Percentiles rank a stretch among this genome's conserved stretches.
Evolutionary conservation across 2,329 filamentous ascomycete genomes (phyloP).

Genomic region (Dothideomycetes sp.): DNA sequence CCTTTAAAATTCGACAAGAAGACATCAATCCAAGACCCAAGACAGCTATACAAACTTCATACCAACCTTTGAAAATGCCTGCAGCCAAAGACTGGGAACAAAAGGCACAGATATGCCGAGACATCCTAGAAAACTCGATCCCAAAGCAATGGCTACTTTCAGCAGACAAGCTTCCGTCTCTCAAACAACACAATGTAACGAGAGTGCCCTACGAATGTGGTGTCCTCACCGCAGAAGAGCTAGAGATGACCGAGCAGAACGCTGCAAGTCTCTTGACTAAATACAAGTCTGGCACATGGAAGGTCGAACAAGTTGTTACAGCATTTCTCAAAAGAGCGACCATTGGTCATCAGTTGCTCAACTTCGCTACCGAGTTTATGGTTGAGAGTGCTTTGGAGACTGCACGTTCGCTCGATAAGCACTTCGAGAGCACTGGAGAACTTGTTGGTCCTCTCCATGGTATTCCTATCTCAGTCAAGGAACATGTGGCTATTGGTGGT

Average conservation of each 20-base stretch:
- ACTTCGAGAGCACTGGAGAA: slow-evolving; percentile 27
- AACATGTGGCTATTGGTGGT: slow-evolving; percentile 16
- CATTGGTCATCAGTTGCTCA: slow-evolving; percentile 44
- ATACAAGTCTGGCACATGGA: slow-evolving; percentile 37
- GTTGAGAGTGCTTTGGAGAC: slow-evolving; percentile 29
- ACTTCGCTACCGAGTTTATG: slow-evolving; percentile 38
- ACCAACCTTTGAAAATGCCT: background rate
- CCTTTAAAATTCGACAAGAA: too few species aligned
- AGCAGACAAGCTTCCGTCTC: slow-evolving; percentile 42
- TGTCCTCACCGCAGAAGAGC: slow-evolving; percentile 47
- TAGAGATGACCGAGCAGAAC: slow-evolving; percentile 40
- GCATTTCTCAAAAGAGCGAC: slow-evolving; percentile 47
- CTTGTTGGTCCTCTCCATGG: slow-evolving; percentile 29
- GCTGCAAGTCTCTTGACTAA: slow-evolving; percentile 34
- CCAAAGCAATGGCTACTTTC: slow-evolving; percentile 51
- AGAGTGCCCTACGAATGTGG: slow-evolving; percentile 47
- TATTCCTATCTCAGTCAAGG: slow-evolving; percentile 18
- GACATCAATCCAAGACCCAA: too few species aligned
- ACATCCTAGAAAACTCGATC: slow-evolving; percentile 35
- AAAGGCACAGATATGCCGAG: slow-evolving; percentile 12
- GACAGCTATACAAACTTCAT: too few species aligned
- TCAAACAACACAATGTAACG: slow-evolving; percentile 47
- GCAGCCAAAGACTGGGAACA: slow-evolving; percentile 13
- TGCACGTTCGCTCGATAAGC: slow-evolving; percentile 34
- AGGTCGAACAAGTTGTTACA: slow-evolving; percentile 41